These are phyloP conservation scores for Prototheca wickerhamii DNA, from an alignment of 163 green algal species.

Conservation along the genomic window DNA sequence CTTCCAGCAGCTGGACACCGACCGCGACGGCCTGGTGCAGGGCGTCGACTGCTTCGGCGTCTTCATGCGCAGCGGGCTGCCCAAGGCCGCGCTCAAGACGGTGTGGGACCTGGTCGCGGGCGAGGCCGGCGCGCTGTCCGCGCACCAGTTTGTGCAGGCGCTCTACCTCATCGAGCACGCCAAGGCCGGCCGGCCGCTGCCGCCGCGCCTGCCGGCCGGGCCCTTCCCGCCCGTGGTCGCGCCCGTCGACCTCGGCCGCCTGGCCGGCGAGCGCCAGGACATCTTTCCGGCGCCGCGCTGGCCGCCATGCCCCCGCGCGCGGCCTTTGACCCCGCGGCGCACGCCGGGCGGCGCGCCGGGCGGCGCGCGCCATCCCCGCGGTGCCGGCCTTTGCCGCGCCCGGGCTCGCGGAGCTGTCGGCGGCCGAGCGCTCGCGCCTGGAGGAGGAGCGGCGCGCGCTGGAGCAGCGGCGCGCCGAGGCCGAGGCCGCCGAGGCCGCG, in stretches of 20 bases:
- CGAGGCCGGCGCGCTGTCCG: slow-evolving; percentile 45
- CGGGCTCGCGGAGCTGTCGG: slow-evolving; percentile 13
- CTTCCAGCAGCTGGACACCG: slow-evolving; percentile 63
- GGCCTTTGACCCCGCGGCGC: slow-evolving; percentile 9
- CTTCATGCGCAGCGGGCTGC: slow-evolving; percentile 71
- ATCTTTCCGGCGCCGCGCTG: slow-evolving; percentile 1
- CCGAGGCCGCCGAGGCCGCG: slow-evolving; percentile 31
- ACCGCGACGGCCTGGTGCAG: slow-evolving; percentile 65
- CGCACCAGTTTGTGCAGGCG: slow-evolving; percentile 64
- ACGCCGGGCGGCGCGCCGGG: background rate
- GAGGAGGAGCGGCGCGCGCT: slow-evolving; percentile 21
- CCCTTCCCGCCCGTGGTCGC: slow-evolving; percentile 51
- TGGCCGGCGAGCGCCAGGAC: background rate
- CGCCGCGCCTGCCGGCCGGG: slow-evolving; percentile 44
- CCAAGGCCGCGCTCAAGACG: slow-evolving; percentile 54
- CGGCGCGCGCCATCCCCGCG: background rate
- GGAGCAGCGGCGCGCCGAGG: slow-evolving; percentile 17
- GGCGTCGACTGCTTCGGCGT: slow-evolving; percentile 66
- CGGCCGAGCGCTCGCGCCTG: slow-evolving; percentile 20
- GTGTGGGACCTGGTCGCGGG: slow-evolving; percentile 68
- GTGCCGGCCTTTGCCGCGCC: slow-evolving; percentile 17
- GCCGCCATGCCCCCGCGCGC: background rate
- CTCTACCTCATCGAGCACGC: slow-evolving; percentile 75
- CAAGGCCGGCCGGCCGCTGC: slow-evolving; percentile 46
- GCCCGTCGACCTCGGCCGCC: slow-evolving; percentile 3